phyloP scores from a whole-genome alignment of 75 land plant genomes.

The Isoetes taiwanensis region DNA sequence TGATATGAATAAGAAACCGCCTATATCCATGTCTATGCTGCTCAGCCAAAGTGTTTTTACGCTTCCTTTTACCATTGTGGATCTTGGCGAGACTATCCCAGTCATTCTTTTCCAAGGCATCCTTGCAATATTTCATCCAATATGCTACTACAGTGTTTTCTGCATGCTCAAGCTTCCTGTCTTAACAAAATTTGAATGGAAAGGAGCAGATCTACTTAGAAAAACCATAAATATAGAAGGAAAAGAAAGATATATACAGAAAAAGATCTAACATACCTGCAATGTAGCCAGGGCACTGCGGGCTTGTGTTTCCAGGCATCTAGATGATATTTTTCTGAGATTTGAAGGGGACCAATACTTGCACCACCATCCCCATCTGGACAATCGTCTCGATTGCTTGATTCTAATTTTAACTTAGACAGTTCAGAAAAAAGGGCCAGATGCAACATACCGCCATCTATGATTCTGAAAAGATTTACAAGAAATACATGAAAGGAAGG shows the following conservation, averaged over 20 bases:
- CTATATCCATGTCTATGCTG: too few species aligned
- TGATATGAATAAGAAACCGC: too few species aligned
- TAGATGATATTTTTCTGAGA: slow-evolving; percentile 1
- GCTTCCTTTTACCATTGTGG: slow-evolving; percentile 7
- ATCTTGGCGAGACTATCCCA: slow-evolving; percentile 5
- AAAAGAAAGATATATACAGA: neutral
- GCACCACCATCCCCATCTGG: slow-evolving; percentile 8
- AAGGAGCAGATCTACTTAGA: too few species aligned
- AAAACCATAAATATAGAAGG: neutral
- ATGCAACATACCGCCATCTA: too few species aligned
- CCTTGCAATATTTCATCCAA: slow-evolving; percentile 3
- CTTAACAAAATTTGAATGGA: too few species aligned
- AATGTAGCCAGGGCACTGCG: neutral
- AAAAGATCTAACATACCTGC: slow-evolving; percentile 3
- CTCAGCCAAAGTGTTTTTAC: too few species aligned
- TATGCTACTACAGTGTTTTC: slow-evolving; percentile 7
- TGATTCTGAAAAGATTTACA: too few species aligned
- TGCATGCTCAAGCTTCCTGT: slow-evolving; percentile 1
- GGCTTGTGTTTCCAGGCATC: slow-evolving; percentile 1
- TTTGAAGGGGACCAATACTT: slow-evolving; percentile 3
- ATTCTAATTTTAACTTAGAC: too few species aligned
- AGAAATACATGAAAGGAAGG: too few species aligned
- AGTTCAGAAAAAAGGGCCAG: too few species aligned
- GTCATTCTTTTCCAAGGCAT: neutral
- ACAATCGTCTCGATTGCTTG: slow-evolving; percentile 1